Evolutionary conservation across 805 yeast genomes (phyloP), one percentile per base, ranked within the genome.

Genomic region (Kockiozyma suomiensis): DNA sequence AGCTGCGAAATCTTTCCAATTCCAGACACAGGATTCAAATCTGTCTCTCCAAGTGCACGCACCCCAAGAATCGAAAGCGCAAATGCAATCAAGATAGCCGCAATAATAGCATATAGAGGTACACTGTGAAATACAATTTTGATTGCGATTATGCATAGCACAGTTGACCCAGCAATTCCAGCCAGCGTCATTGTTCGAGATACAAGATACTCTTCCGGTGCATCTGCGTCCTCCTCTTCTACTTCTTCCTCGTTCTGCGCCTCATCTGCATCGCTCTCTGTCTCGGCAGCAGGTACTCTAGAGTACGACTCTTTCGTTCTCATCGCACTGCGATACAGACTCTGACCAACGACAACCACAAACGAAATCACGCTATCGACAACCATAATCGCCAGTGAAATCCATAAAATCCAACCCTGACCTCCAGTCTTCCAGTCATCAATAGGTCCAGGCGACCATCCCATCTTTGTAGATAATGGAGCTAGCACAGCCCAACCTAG

Each of bases 321-420:
- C 30, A 23, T 40, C 19, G 32, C 43, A 15, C 63, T 51, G 23
- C 32, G 35, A 26, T 63, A 59, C 21, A 63, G 30, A 51, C 61
- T 65, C 26, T 32, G 35, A 1, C 58, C 58, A 19, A 59, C 66
- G 17, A 67, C 60, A 2, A 87, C 87, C 0, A 82, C 62, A 68
- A 93, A 88, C 1, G 96, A 87, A 3, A 92, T 89, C 3, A 90
- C 77, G 7, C 97, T 88, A 71, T 93, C 99, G 51, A 90, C 85
- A 19, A 93, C 90, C 99, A 93, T 93, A 51, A 92, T 90, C 25
- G 97, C 86, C 66, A 93, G 79, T 71, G 96, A 85, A 56, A 91
- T 79, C 99, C 99, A 93, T 72, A 93, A 78, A 56, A 94, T 90
- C 99, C 99, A 93, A 5, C 98, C 99, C 70, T 93, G 97, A 0